Evolutionary conservation across 2,329 filamentous ascomycete species (phyloP), one percentile per base, ranked within the genome.

Genomic region (Dichotomopilus funicola): DNA sequence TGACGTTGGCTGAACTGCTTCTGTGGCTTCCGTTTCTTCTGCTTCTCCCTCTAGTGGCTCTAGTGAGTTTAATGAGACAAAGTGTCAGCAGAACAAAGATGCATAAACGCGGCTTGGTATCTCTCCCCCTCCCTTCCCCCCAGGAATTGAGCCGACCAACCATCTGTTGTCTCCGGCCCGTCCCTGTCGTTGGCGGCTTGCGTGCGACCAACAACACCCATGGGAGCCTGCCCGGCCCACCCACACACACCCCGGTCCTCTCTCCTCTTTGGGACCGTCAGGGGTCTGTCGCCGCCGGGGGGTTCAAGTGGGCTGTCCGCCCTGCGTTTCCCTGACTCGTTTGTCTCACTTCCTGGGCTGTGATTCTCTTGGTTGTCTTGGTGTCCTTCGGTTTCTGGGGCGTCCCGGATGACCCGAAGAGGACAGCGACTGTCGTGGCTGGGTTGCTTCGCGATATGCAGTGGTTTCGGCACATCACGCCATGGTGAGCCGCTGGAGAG

Each of bases 391-490:
- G 19, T 27, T 27, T 27, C 19, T 27, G 19, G 19, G 19, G 19
- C 19, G 19, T 27, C 19, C 19, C 19, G 19, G 19, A 27, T 27
- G 19, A 27, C 19, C 19, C 19, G 19, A 27, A 27, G 19, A 27
- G 19, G 34, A 50, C 33, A 37, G 49, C 42, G 27, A 40, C 37
- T 53, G 62, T 60, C 63, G 60, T 61, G 67, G 10, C 52, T 56
- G 11, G 54, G 44, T 53, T 69, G 68, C 64, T 80, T 82, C 63
- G 75, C 65, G 63, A 82, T 78, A 42, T 76, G 74, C 37, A 82
- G 65, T 9, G 80, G 80, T 36, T 71, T 71, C 13, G 78, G 63
- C 42, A 64, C 64, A 27, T 58, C 57, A 31, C 49, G 52, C 41
- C 53, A 54, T 9, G 50, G 36, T 8, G 45, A 7, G 43, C 13